Percentiles rank a stretch among this genome's conserved stretches.
Conservation (phyloP, 805 yeast species). For the Torulaspora microellipsoides region DNA sequence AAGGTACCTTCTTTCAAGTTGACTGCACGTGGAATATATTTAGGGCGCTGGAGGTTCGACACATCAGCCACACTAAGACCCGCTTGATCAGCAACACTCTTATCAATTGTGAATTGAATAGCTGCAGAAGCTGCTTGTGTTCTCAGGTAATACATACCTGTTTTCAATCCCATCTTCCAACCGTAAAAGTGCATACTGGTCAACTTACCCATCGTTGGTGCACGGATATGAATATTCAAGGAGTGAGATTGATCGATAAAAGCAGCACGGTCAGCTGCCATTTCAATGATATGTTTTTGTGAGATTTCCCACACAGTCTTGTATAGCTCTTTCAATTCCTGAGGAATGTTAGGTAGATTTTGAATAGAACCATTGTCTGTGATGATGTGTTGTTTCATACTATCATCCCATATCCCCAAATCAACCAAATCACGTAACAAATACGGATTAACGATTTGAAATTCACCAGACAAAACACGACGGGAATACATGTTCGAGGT, state of each 20-base stretch:
- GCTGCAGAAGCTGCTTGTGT: conserved; percentile 98
- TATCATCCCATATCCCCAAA: conserved; percentile 76
- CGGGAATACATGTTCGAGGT: conserved; percentile 90
- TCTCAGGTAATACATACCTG: conserved; percentile 97
- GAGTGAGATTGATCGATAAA: conserved; percentile 91
- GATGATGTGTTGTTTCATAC: conserved; percentile 72
- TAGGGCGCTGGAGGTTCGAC: conserved; percentile 37
- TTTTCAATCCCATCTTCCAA: conserved; percentile 97
- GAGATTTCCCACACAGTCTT: conserved; percentile 96
- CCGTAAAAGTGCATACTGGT: conserved; percentile 99
- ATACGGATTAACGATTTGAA: conserved; percentile 86
- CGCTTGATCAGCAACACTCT: conserved; percentile 92
- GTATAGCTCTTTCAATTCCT: conserved; percentile 68
- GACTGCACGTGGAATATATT: conserved; percentile 30
- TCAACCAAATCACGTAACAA: conserved; percentile 76
- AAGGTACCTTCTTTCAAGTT: conserved; percentile 16
- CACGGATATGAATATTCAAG: conserved; percentile 79
- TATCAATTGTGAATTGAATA: conserved; percentile 80
- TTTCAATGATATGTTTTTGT: conserved; percentile 76
- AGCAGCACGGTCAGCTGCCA: conserved; percentile 78
- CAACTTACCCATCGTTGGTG: conserved; percentile 93
- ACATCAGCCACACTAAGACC: conserved; percentile 45
- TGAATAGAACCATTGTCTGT: conserved; percentile 83
- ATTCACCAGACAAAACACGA: conserved; percentile 90
- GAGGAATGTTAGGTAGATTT: conserved; percentile 66